Evolutionary conservation across 352 stramenopile species (phyloP), one percentile per base, ranked within the genome.

Genomic region (Phytophthora litchii): DNA sequence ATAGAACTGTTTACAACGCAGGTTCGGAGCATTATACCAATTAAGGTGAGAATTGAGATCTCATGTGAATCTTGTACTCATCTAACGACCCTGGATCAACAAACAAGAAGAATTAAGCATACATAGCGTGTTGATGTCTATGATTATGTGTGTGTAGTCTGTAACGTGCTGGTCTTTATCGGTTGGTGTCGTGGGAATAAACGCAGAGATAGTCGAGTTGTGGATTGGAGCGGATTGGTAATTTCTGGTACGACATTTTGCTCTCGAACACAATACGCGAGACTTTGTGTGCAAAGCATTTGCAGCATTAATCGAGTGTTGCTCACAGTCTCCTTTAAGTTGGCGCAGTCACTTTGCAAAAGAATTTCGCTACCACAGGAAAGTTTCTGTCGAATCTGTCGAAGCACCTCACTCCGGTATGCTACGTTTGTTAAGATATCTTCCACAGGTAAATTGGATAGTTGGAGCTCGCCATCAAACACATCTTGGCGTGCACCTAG

Each of bases 241-340:
- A 5, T 21, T 3, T 64, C 43, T 14, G 79, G 76, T 2, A 84
- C 47, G 14, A 87, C n/a, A 16, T 74, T 60, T 54, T 89, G 79
- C 36, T 79, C 67, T 9, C 54, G 65, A 1, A 38, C 16, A 36
- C 79, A 89, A 35, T 79, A 82, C 2, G 70, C 43, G 8, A 89
- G 54, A 50, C 72, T 87, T 38, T 75, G 64, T 0, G 70, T 57
- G 23, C 79, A 89, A 7, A 89, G 61, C n/a, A 68, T 74, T 60
- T 89, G 79, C 42, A 87, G 31, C 53, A 74, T 68, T 32, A 86
- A 43, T 16, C 67, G 71, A 11, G 60, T 59, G 19, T 60, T 65
- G 4, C 49, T 40, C 10, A 69, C 21, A 0, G 14, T 46, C 3
- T 36, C 54, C 1, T 48, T 46, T 9, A 29, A 21, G 3, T 14